phyloP scores from a whole-genome alignment of 2,329 filamentous ascomycete genomes.

The Podosphaera xanthii region DNA sequence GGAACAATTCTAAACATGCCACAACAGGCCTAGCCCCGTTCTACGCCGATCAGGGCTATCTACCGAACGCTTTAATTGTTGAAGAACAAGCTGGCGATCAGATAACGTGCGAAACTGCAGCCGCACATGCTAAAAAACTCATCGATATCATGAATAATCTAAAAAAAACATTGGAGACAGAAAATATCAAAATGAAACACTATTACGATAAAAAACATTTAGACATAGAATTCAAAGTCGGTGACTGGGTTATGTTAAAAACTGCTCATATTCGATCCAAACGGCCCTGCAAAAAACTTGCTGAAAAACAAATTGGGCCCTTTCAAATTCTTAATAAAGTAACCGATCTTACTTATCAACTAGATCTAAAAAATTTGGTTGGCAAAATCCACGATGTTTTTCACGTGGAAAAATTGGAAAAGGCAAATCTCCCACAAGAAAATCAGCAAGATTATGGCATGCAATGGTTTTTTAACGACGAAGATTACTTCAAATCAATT shows the following conservation, averaged over 20 bases:
- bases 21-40: background rate
- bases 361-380: background rate
- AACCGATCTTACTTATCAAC: background rate
- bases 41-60: background rate
- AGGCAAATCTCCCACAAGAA: background rate
- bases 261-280: background rate
- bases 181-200: background rate
- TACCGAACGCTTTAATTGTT: background rate
- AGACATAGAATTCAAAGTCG: background rate
- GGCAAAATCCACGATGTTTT: constrained; percentile 1
- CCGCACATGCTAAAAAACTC: background rate
- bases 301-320: constrained; percentile 1
- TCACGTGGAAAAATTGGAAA: background rate
- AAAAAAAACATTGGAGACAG: background rate
- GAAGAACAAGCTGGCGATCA: background rate
- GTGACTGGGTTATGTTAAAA: constrained; percentile 1
- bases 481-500: background rate
- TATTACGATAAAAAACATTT: background rate
- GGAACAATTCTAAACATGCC: background rate
- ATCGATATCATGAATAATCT: background rate
- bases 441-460: background rate
- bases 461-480: background rate
- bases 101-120: background rate
- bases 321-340: background rate
- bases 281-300: constrained; percentile 1